Evolutionary conservation across 768 basidiomycete genomes (phyloP).

Genomic region (Pisolithus marmoratus): DNA sequence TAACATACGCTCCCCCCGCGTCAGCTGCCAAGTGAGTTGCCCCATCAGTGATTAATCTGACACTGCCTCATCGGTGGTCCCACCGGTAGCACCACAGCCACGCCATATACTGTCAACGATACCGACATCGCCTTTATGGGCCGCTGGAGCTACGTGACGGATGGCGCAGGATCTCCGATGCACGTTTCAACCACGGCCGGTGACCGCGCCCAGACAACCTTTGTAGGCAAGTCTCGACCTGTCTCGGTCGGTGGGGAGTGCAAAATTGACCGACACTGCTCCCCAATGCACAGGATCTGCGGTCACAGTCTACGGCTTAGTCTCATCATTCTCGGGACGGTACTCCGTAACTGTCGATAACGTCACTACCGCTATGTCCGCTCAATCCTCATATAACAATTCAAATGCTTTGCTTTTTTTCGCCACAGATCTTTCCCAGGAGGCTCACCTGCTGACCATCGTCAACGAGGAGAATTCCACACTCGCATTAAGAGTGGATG

Average conservation of each 20-base stretch:
- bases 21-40: conserved; percentile 30
- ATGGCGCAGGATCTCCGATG: conserved; percentile 21
- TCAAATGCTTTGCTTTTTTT: conserved; percentile 56
- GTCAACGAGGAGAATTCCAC: conserved; percentile 50
- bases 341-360: conserved; percentile 57
- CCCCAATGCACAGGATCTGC: conserved; percentile 46
- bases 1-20: conserved; percentile 36
- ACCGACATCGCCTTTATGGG: conserved; percentile 47
- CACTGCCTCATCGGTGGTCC: conserved; percentile 3
- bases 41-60: conserved; percentile 6
- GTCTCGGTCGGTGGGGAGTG: no score
- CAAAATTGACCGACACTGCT: neutral
- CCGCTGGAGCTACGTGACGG: conserved; percentile 44
- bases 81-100: conserved; percentile 27
- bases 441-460: conserved; percentile 47
- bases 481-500: conserved; percentile 43
- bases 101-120: conserved; percentile 37
- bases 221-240: conserved; percentile 38
- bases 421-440: conserved; percentile 53
- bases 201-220: conserved; percentile 38
- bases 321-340: conserved; percentile 50
- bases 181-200: conserved; percentile 36
- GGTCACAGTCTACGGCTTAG: conserved; percentile 53
- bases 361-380: conserved; percentile 41
- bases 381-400: conserved; percentile 47